Evolutionary conservation across 116 monocot species (phyloP).

Genomic region (Phalaenopsis hybrid): DNA sequence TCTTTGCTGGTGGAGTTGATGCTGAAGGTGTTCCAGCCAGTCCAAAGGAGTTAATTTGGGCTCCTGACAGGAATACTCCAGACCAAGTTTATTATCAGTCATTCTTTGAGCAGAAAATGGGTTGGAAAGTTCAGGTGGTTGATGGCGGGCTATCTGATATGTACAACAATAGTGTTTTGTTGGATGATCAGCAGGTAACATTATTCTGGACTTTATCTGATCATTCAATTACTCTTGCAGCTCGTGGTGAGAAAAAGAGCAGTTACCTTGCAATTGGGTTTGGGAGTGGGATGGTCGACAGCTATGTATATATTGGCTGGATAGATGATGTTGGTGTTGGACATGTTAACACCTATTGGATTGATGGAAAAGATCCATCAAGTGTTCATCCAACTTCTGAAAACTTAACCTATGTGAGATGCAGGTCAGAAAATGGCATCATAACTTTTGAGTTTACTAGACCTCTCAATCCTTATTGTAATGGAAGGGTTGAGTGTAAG

Average conservation of each 20-base stretch:
- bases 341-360: constrained; percentile 74
- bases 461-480: constrained; percentile 60
- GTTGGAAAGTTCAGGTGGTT: constrained; percentile 90
- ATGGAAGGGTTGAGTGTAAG: constrained; percentile 77
- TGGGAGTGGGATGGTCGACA: constrained; percentile 78
- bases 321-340: constrained; percentile 66
- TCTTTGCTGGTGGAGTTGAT: constrained; percentile 71
- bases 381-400: constrained; percentile 63
- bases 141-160: constrained; percentile 93
- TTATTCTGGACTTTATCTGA: constrained; percentile 85
- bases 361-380: constrained; percentile 59
- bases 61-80: constrained; percentile 87
- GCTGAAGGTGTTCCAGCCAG: constrained; percentile 72
- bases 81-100: constrained; percentile 87
- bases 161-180: constrained; percentile 86
- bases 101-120: constrained; percentile 77
- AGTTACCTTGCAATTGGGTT: constrained; percentile 93
- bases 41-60: constrained; percentile 70
- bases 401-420: constrained; percentile 65
- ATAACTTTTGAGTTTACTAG: constrained; percentile 89
- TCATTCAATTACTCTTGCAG: constrained; percentile 70
- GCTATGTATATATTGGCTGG: constrained; percentile 94
- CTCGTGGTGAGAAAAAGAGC: constrained; percentile 88
- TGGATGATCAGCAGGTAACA: constrained; percentile 92
- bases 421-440: constrained; percentile 72